Conservation (phyloP, 495 filamentous ascomycete species). For the Daldinia childiae region DNA sequence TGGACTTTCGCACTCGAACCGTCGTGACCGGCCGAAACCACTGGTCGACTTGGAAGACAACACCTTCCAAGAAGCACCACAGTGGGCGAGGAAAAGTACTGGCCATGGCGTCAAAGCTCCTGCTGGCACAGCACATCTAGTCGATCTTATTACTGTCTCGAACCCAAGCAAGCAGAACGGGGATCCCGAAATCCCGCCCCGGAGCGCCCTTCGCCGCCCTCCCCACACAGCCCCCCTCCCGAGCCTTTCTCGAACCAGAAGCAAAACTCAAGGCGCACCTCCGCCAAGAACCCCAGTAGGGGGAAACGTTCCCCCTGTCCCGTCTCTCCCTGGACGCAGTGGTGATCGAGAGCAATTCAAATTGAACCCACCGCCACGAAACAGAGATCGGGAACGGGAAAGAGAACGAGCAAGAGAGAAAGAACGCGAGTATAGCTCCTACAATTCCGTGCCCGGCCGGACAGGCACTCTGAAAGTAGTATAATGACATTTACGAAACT, state of each 20-base stretch:
- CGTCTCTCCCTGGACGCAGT: constrained; percentile 21
- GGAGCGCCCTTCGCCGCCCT: constrained; percentile 35
- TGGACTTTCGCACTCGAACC: constrained; percentile 30
- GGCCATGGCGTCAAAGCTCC: constrained; percentile 75
- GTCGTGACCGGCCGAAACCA: constrained; percentile 54
- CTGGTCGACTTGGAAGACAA: constrained; percentile 83
- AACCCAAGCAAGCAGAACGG: constrained; percentile 15
- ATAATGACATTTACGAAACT: constrained; percentile 16
- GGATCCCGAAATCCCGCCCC: constrained; percentile 33
- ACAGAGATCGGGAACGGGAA: constrained; percentile 32
- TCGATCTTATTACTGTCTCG: constrained; percentile 59
- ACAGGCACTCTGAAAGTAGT: constrained; percentile 47
- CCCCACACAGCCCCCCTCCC: constrained; percentile 31
- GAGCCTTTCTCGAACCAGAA: constrained; percentile 38
- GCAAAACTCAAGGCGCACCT: constrained; percentile 41
- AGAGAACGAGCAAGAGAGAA: constrained; percentile 31
- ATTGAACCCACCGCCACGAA: constrained; percentile 21
- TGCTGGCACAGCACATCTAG: constrained; percentile 62
- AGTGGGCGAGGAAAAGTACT: constrained; percentile 66
- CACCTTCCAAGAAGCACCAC: constrained; percentile 76
- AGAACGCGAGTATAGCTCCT: constrained; percentile 42
- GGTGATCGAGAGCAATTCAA: constrained; percentile 2
- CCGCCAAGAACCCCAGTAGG: constrained; percentile 20
- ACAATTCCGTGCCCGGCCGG: constrained; percentile 45
- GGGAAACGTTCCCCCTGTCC: constrained; percentile 35